Percentiles rank a stretch among this genome's conserved stretches.
Evolutionary conservation across 2,329 filamentous ascomycete species (phyloP).

Genomic region (Hypoxylon sp.): DNA sequence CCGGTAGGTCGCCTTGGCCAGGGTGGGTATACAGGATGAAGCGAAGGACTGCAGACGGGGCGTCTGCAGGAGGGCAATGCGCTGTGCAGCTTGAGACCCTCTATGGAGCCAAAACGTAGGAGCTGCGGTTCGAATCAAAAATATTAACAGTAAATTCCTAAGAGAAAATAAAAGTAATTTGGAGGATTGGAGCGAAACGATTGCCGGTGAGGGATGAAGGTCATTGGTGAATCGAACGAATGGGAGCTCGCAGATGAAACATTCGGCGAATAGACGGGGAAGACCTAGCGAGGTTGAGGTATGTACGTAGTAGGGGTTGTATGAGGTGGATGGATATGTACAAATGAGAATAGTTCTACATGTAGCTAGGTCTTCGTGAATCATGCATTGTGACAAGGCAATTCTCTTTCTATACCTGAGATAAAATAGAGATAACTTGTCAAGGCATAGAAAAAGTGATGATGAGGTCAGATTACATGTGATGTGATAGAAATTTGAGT

Average conservation of each 20-base stretch:
- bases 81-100: slow-evolving; percentile 25
- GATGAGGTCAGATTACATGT: slow-evolving; percentile 24
- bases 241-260: slow-evolving; percentile 37
- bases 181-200: slow-evolving; percentile 29
- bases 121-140: slow-evolving; percentile 26
- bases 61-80: slow-evolving; percentile 32
- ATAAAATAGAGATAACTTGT: slow-evolving; percentile 11
- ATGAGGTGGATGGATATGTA: slow-evolving; percentile 19
- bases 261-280: slow-evolving; percentile 34
- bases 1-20: slow-evolving; percentile 39
- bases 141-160: slow-evolving; percentile 34
- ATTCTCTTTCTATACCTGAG: not conserved
- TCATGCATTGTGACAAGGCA: slow-evolving; percentile 22
- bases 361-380: slow-evolving; percentile 28
- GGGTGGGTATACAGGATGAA: slow-evolving; percentile 37
- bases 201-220: slow-evolving; percentile 36
- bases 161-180: slow-evolving; percentile 14
- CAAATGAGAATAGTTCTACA: slow-evolving; percentile 28
- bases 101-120: slow-evolving; percentile 22
- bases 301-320: not conserved
- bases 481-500: slow-evolving; percentile 19
- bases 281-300: slow-evolving; percentile 23
- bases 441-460: slow-evolving; percentile 1
- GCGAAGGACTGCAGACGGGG: slow-evolving; percentile 33
- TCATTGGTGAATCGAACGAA: slow-evolving; percentile 31